A percentile compares a stretch with the other conserved stretches of the same genome.
Evolutionary conservation across 306 rosid species (phyloP).

Genomic region (Rosa chinensis): DNA sequence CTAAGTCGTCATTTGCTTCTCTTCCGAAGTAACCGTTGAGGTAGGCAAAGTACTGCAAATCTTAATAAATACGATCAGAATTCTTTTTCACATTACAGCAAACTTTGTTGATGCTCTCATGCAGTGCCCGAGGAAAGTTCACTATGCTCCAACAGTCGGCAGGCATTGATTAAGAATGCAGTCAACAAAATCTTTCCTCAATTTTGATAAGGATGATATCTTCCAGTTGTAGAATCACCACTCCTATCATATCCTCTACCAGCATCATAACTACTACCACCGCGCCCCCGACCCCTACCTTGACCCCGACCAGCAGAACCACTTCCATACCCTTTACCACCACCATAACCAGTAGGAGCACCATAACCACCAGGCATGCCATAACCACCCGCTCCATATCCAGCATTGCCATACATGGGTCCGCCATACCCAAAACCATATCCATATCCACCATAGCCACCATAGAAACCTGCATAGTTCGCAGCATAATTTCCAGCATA

Average conservation of each 20-base stretch:
- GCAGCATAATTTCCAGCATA: constrained; percentile 45
- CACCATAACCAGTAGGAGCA: constrained; percentile 29
- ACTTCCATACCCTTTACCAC: constrained; percentile 35
- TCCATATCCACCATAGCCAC: constrained; percentile 47
- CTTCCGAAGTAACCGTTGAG: not conserved
- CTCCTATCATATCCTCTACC: constrained; percentile 36
- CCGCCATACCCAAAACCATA: constrained; percentile 54
- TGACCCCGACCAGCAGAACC: constrained; percentile 7
- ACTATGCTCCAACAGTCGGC: not conserved
- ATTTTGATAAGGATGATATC: constrained; percentile 57
- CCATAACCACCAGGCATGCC: constrained; percentile 45
- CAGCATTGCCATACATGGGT: constrained; percentile 48
- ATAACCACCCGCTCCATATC: constrained; percentile 39
- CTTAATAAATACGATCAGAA: not conserved
- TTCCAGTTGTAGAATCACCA: constrained; percentile 38
- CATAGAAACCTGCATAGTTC: constrained; percentile 34
- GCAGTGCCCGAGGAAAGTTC: constrained; percentile 1
- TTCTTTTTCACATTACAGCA: constrained; percentile 8
- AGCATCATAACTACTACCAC: constrained; percentile 24
- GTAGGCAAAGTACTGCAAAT: constrained; percentile 4
- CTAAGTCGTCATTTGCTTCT: constrained; percentile 17
- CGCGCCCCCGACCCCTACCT: constrained; percentile 22
- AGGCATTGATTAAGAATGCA: not conserved
- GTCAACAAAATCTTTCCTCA: constrained; percentile 17
- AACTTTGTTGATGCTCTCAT: constrained; percentile 10